A percentile compares a stretch with the other conserved stretches of the same genome.
phyloP scores from a whole-genome alignment of 2,329 filamentous ascomycete species.

The Fusarium sp. region DNA sequence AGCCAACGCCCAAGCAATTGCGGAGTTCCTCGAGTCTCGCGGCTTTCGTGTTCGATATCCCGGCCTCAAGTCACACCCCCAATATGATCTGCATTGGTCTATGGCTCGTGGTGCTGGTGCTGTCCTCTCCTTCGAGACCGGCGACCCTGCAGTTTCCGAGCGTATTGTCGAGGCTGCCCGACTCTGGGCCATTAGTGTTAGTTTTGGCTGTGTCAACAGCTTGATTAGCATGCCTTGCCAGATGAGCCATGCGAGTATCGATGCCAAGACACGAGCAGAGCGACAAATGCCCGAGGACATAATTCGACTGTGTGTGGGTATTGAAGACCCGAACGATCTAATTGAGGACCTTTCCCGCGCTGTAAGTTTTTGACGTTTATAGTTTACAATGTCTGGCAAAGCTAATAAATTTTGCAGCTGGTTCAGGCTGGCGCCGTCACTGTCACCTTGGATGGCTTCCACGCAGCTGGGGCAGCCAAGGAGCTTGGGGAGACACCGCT shows the following conservation, averaged over 20 bases:
- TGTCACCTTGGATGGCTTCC: conserved; percentile 85
- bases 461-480: conserved; percentile 64
- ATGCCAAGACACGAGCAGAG: conserved; percentile 90
- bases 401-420: conserved; percentile 66
- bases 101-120: conserved; percentile 95
- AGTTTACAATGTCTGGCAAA: not conserved
- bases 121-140: conserved; percentile 96
- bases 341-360: conserved; percentile 93
- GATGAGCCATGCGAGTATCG: conserved; percentile 99
- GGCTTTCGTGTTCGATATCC: conserved; percentile 97
- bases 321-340: conserved; percentile 91
- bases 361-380: conserved; percentile 70
- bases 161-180: conserved; percentile 93
- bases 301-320: conserved; percentile 94
- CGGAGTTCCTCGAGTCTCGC: conserved; percentile 88
- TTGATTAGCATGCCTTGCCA: conserved; percentile 99
- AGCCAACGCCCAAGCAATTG: conserved; percentile 88
- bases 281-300: conserved; percentile 96
- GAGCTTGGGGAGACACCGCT: conserved; percentile 51
- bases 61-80: conserved; percentile 92
- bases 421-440: conserved; percentile 95
- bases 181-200: conserved; percentile 95
- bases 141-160: conserved; percentile 84
- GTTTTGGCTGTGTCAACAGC: conserved; percentile 98
- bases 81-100: conserved; percentile 95